Base-by-base conservation (phyloP, 768 basidiomycete genomes). In the Amanita jacksonii region DNA sequence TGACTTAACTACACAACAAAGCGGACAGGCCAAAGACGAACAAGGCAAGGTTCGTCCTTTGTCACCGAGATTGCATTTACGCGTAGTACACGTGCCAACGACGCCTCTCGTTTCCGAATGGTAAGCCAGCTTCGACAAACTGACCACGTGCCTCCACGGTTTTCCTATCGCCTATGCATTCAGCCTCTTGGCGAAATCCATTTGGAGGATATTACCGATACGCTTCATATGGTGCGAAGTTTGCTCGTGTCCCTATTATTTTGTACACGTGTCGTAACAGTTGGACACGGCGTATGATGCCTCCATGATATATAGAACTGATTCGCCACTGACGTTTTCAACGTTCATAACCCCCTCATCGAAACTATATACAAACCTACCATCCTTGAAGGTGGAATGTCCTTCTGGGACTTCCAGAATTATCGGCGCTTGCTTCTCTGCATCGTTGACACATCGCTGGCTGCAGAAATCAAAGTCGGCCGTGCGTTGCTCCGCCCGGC, bases 51-150 rank as follows among this genome's bases (percentile, higher is more conserved):
- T 65, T 31, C 76, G 68, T 5, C 80, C 79, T 20, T 70, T 73
- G 53, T 83, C 79, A 6, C 80, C 80, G 1, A 84, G 57, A 35
- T 68, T 74, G 59, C 82, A 85, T 38, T 74, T 68, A 13, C 82
- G 67, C 25, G 70, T 69, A 8, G 82, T 85, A n/a, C 82, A n/a
- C 82, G 55, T 85, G 82, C 81, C 80, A 85, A 15, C 82, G 73
- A 22, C 81, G 74, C 50, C 81, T 80, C 58, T 83, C 80, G 50
- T 84, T 84, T 24, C 82, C 82, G 22, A 73, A 59, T 4, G 77
- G 74, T 34, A 76, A 65, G 24, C 77, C 77, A 3, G 67, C 50
- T 28, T 65, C 52, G 3, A 56, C 66, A 48, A 83, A 84, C 23
- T 79, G 72, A 1, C 81, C 81, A 37, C 72, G 70, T 28, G 63